Percentiles rank a stretch among this genome's conserved stretches.
phyloP scores from a whole-genome alignment of 352 stramenopile species.

The Detonula confervacea region DNA sequence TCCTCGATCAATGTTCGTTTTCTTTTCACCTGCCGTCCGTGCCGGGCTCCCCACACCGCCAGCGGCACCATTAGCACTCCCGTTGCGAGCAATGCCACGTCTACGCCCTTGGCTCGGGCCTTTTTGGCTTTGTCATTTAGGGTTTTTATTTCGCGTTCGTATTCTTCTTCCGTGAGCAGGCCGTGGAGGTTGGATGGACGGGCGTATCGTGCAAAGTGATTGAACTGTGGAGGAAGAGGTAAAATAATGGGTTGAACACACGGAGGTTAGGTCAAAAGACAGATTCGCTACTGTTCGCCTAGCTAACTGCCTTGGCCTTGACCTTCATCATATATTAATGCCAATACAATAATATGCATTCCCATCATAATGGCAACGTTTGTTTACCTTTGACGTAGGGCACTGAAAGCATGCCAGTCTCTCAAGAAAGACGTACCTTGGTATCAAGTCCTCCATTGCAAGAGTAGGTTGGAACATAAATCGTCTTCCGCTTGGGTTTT shows the following conservation, averaged over 20 bases:
- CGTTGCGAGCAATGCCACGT: constrained; percentile 60
- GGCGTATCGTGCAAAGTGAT: constrained; percentile 35
- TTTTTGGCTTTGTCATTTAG: constrained; percentile 69
- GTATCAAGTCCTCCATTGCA: constrained; percentile 55
- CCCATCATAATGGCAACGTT: too few relatives aligned
- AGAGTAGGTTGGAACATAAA: constrained; percentile 52
- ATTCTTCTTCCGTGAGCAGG: constrained; percentile 65
- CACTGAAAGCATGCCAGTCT: too few relatives aligned
- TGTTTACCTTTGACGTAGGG: too few relatives aligned
- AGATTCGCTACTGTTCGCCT: too few relatives aligned
- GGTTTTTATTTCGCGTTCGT: constrained; percentile 55
- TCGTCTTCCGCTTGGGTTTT: constrained; percentile 43
- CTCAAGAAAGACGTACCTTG: too few relatives aligned
- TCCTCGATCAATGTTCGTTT: constrained; percentile 59
- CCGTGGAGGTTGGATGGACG: constrained; percentile 49
- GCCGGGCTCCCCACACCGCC: constrained; percentile 68
- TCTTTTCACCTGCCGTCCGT: constrained; percentile 57
- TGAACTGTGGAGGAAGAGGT: too few relatives aligned
- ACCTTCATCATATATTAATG: too few relatives aligned
- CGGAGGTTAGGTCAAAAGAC: too few relatives aligned
- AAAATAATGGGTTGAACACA: too few relatives aligned
- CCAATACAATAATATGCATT: too few relatives aligned
- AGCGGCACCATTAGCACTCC: constrained; percentile 68
- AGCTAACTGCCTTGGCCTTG: too few relatives aligned
- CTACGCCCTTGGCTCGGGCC: constrained; percentile 55